Evolutionary conservation across 805 yeast genomes (phyloP), one percentile per base, ranked within the genome.

Genomic region (Komagataella phaffii): DNA sequence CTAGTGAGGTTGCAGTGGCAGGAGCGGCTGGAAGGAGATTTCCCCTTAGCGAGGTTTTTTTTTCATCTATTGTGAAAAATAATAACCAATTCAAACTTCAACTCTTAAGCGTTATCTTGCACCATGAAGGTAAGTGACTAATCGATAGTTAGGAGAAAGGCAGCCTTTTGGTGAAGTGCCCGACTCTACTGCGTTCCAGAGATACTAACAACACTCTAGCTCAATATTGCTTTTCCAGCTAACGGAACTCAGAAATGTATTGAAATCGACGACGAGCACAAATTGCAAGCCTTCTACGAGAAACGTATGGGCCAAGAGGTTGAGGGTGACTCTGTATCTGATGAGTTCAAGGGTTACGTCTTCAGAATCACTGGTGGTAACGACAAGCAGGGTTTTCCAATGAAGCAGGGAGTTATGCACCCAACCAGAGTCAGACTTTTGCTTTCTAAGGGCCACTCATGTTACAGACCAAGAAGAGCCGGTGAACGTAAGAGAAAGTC

Each of bases 401-500:
- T 95, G 99, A 93, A 90, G 79, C 99, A 95, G 80, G 99, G 99
- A 85, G 99, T 93, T 62, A 80, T 93, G 83, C 93, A 88, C 81
- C 98, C 99, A 78, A 89, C 95, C 84, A 95, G 99, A 85, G 98
- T 93, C 67, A 89, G 87, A 75, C 83, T 93, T 68, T 83, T 93
- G 72, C 81, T 93, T 72, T 75, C 96, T 65, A 83, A 88, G 78
- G 96, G 91, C 70, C 85, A 79, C 80, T 88, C 97, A 66, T 91
- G 98, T 83, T 93, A 93, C 95, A 91, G 99, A 83, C 95, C 96
- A 76, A 93, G 99, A 83, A 88, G 98, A 80, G 71, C 75, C 62
- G 99, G 99, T 85, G 99, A 93, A 84, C 88, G 99, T 81, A 93
- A 93, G 96, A 90, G 99, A 83, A 93, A 93, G 86, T 88, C 96